Evolutionary conservation across 2,329 filamentous ascomycete species (phyloP), one percentile per base, ranked within the genome.

Genomic region (Botryosphaeria dothidea): DNA sequence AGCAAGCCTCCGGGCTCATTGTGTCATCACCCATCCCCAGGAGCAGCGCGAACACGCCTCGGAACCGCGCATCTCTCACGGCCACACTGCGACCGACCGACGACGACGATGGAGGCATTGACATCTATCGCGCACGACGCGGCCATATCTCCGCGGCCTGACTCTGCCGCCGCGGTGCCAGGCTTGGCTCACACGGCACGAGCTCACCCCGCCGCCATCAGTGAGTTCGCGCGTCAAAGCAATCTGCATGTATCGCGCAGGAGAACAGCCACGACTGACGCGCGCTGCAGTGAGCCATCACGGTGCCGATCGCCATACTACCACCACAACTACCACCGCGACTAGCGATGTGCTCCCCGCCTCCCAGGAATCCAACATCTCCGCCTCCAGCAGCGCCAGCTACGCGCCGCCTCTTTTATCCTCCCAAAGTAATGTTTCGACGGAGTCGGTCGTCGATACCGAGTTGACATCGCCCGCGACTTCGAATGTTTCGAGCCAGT

Each of bases 401-500:
- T 60, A 60, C 41, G 57, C 51, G 63, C 75, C 75, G 19, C 69
- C 69, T 51, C 61, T 77, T 64, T 70, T 73, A 13, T 73, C 71
- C 9, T 73, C 71, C 11, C 72, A 71, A 41, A 77, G 74, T 65
- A 77, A 74, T 51, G 61, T 77, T 13, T 77, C 75, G 23, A 74
- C 71, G 23, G 70, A 68, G 57, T 71, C 69, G 64, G 70, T 67
- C 52, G 68, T 69, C 54, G 74, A 76, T 7, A 73, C 73, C 23
- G 73, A 75, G 38, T 64, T 71, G 64, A 72, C 71, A 2, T 71
- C 71, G 17, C 72, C 72, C 9, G 66, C 72, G 27, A 67, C 72
- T 25, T 68, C 73, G 56, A 71, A 72, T 69, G 70, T 65, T 49
- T 65, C 63, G 81, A 86, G 67, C 78, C 87, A 63, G 86, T 86